Conservation (phyloP, 768 basidiomycete genomes). For the Suillus cothurnatus region DNA sequence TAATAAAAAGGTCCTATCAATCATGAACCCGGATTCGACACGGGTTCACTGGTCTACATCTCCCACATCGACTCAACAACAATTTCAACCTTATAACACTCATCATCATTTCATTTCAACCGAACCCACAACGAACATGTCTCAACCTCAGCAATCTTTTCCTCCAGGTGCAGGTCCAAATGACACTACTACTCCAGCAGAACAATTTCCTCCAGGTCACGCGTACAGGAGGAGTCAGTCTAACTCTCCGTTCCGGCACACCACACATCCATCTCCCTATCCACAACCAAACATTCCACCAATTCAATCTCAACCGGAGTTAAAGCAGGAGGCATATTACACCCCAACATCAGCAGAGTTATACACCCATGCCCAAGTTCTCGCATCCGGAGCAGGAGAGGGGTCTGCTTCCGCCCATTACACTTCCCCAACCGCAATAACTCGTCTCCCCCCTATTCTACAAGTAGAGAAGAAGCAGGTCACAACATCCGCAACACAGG, state of each 20-base stretch:
- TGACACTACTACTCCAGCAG: constrained; percentile 20
- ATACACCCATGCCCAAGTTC: constrained; percentile 50
- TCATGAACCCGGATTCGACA: constrained; percentile 39
- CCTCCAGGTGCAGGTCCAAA: constrained; percentile 38
- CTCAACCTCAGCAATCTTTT: constrained; percentile 37
- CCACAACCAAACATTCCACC: constrained; percentile 35
- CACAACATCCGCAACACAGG: constrained; percentile 91
- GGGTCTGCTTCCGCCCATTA: constrained; percentile 32
- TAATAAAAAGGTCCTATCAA: constrained; percentile 36
- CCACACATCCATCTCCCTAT: constrained; percentile 42
- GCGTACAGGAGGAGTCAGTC: constrained; percentile 35
- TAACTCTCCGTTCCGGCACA: constrained; percentile 39
- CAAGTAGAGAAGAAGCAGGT: constrained; percentile 95
- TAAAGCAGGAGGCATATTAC: constrained; percentile 50
- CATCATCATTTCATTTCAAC: constrained; percentile 27
- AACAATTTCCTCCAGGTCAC: constrained; percentile 36
- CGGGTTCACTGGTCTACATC: constrained; percentile 36
- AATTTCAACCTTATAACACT: constrained; percentile 36
- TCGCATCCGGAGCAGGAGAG: constrained; percentile 29
- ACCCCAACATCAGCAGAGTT: constrained; percentile 56
- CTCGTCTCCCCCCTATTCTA: constrained; percentile 78
- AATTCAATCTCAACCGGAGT: constrained; percentile 26
- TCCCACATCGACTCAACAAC: constrained; percentile 25
- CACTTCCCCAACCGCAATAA: constrained; percentile 34
- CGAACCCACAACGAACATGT: constrained; percentile 36